Conservation (phyloP, 352 stramenopile species). For the Globisporangium alternatum region DNA sequence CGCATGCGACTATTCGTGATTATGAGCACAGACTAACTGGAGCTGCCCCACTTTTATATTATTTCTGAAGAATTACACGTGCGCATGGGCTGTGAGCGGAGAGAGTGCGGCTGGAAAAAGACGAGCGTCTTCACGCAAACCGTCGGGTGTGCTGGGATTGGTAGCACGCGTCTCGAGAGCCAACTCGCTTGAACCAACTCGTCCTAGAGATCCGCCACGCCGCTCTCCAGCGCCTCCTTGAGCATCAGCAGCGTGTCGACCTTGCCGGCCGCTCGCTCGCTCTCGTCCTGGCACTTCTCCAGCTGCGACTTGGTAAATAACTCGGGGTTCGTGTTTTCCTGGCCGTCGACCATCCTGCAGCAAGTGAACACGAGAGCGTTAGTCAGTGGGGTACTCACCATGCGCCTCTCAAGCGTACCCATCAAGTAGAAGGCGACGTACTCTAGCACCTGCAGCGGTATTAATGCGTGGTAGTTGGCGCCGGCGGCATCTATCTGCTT, state of each 20-base stretch:
- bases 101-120: too few species aligned
- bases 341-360: conserved; percentile 44
- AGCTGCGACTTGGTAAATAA: conserved; percentile 64
- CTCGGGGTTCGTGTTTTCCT: conserved; percentile 61
- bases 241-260: conserved; percentile 53
- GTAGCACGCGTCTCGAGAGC: background rate
- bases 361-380: background rate
- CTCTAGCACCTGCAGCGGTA: conserved; percentile 60
- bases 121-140: too few species aligned
- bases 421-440: conserved; percentile 21
- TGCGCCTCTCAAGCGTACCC: background rate
- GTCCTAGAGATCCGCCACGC: conserved; percentile 30
- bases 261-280: conserved; percentile 36
- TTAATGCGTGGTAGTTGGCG: conserved; percentile 49
- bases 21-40: too few species aligned
- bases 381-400: background rate
- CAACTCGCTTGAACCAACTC: background rate
- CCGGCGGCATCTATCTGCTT: conserved; percentile 40
- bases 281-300: conserved; percentile 63
- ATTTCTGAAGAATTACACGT: background rate
- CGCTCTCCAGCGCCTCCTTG: conserved; percentile 43
- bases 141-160: background rate
- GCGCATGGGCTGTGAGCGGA: too few species aligned
- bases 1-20: background rate
- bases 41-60: background rate